A percentile compares a stretch with the other conserved stretches of the same genome.
Evolutionary conservation across 1,139 yeast species (phyloP).

Genomic region (Eremothecium gossypii): DNA sequence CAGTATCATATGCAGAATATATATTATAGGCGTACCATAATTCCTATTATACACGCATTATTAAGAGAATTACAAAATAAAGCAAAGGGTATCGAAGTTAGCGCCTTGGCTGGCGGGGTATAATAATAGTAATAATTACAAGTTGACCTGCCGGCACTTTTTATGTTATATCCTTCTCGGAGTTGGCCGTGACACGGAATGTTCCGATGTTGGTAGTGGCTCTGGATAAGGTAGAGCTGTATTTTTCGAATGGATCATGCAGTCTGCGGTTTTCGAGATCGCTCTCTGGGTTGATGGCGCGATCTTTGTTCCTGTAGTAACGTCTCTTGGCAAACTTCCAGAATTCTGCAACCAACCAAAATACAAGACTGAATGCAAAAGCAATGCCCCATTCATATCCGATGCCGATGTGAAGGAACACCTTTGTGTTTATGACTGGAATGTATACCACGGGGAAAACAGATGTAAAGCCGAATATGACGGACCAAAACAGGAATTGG

Average conservation of each 20-base stretch:
- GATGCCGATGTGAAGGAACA: slow-evolving; percentile 66
- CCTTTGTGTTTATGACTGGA: slow-evolving; percentile 74
- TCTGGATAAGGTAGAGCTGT: slow-evolving; percentile 29
- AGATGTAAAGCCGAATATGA: slow-evolving; percentile 58
- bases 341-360: slow-evolving; percentile 51
- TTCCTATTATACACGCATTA: too few species aligned
- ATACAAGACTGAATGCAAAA: slow-evolving; percentile 52
- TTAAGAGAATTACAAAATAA: too few species aligned
- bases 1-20: too few species aligned
- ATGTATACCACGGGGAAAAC: slow-evolving; percentile 81
- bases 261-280: slow-evolving; percentile 45
- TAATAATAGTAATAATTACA: too few species aligned
- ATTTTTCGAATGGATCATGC: slow-evolving; percentile 54
- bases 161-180: not conserved
- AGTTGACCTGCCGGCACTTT: too few species aligned
- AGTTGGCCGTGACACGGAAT: not conserved
- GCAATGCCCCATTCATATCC: slow-evolving; percentile 82
- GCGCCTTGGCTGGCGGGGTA: too few species aligned
- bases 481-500: slow-evolving; percentile 78
- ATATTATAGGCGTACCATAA: too few species aligned
- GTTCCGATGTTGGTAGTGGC: slow-evolving; percentile 1
- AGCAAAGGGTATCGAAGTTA: too few species aligned
- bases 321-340: slow-evolving; percentile 63
- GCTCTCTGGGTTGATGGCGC: slow-evolving; percentile 49
- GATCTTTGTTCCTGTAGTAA: slow-evolving; percentile 37